Conservation (phyloP, 306 rosid genomes). For the Medicago arabica region DNA sequence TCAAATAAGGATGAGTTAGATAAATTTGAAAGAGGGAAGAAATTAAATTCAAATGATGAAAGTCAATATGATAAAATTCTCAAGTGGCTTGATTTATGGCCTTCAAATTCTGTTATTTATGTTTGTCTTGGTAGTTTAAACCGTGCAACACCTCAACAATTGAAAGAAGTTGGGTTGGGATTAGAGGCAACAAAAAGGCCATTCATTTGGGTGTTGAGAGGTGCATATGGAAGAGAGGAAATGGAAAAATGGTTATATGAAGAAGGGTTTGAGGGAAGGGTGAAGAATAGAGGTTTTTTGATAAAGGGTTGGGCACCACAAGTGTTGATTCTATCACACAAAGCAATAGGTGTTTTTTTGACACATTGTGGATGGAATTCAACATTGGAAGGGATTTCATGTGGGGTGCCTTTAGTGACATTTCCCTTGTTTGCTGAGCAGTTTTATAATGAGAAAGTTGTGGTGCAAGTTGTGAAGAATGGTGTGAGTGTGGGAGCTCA, state of each 20-base stretch:
- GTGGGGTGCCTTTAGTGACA: constrained; percentile 54
- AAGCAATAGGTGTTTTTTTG: constrained; percentile 52
- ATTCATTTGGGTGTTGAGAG: constrained; percentile 67
- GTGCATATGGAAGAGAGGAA: constrained; percentile 40
- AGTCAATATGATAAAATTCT: constrained; percentile 24
- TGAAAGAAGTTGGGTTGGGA: constrained; percentile 59
- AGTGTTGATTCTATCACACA: constrained; percentile 56
- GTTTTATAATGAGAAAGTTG: constrained; percentile 51
- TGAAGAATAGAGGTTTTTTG: constrained; percentile 49
- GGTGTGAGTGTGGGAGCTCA: constrained; percentile 48
- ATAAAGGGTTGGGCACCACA: constrained; percentile 69
- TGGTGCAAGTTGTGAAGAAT: constrained; percentile 38
- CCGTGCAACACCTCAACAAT: constrained; percentile 44
- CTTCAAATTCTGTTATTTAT: constrained; percentile 50
- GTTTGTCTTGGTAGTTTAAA: constrained; percentile 67
- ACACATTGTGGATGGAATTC: constrained; percentile 77
- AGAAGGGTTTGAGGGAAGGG: constrained; percentile 54
- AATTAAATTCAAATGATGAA: constrained; percentile 40
- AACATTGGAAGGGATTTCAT: constrained; percentile 54
- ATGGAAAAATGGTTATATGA: constrained; percentile 50
- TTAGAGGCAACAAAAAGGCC: constrained; percentile 65
- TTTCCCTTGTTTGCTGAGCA: constrained; percentile 61
- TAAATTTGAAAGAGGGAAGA: constrained; percentile 51
- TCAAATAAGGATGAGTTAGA: constrained; percentile 42
- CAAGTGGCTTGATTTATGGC: constrained; percentile 60